Percentiles rank a stretch among this genome's conserved stretches.
These are phyloP conservation scores for Serpula lacrymans DNA, from an alignment of 768 basidiomycete species.

Conservation along the genomic window DNA sequence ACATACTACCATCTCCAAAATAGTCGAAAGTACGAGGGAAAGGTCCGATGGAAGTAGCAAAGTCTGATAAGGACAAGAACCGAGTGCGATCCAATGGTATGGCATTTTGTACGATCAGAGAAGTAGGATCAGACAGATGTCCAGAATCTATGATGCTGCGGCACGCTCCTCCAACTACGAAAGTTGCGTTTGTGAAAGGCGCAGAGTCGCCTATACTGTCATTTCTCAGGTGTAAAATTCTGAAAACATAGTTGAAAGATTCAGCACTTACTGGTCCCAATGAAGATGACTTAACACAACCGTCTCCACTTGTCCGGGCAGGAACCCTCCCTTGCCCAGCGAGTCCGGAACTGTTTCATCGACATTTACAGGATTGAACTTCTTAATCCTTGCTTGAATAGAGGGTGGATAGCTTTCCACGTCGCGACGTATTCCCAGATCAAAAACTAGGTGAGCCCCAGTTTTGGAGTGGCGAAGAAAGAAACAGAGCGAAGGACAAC, in stretches of 20 bases:
- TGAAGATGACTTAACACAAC: slow-evolving; percentile 53
- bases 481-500: slow-evolving; percentile 49
- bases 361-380: slow-evolving; percentile 12
- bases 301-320: slow-evolving; percentile 39
- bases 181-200: slow-evolving; percentile 43
- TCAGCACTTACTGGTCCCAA: slow-evolving; percentile 38
- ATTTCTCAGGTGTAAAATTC: slow-evolving; percentile 26
- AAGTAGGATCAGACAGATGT: slow-evolving; percentile 40
- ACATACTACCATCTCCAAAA: slow-evolving; percentile 56
- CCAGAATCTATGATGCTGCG: slow-evolving; percentile 32
- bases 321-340: slow-evolving; percentile 45
- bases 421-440: slow-evolving; percentile 53
- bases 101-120: slow-evolving; percentile 28
- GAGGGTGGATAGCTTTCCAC: slow-evolving; percentile 38
- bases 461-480: slow-evolving; percentile 45
- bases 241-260: slow-evolving; percentile 9
- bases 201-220: slow-evolving; percentile 40
- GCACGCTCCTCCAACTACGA: slow-evolving; percentile 45
- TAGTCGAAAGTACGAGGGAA: slow-evolving; percentile 50
- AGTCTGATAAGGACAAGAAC: slow-evolving; percentile 33
- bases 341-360: slow-evolving; percentile 44
- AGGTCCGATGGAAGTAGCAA: slow-evolving; percentile 41
- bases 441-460: slow-evolving; percentile 44
- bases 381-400: slow-evolving; percentile 24
- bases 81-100: slow-evolving; percentile 37